Evolutionary conservation across 2,329 filamentous ascomycete genomes (phyloP), one percentile per base, ranked within the genome.

Genomic region (Alternaria sp.): DNA sequence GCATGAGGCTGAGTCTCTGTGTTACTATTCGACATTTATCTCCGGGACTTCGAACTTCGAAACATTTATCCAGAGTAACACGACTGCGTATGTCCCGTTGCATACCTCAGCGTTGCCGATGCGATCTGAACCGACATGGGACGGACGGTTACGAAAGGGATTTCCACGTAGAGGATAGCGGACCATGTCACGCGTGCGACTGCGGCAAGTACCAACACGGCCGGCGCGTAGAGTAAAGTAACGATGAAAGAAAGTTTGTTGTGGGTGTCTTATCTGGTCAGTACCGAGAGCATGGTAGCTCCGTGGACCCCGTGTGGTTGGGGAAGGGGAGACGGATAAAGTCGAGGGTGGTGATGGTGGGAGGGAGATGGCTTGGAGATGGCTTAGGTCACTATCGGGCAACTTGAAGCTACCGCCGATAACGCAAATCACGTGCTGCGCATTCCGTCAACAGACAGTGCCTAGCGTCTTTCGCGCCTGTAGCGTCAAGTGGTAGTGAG

Each of bases 391-490:
- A 55, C 45, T 62, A 60, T 60, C 61, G 52, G 61, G 13, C 56
- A 26, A 47, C n/a, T n/a, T n/a, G n/a, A n/a, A n/a, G n/a, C n/a
- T n/a, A n/a, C n/a, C n/a, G n/a, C n/a, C n/a, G n/a, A n/a, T n/a
- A n/a, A n/a, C n/a, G n/a, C n/a, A n/a, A n/a, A n/a, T n/a, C n/a
- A n/a, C n/a, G n/a, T n/a, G n/a, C n/a, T n/a, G 44, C 28, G 36
- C 47, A 61, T 67, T 62, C 66, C 67, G 68, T 71, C 71, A 72
- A 62, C 59, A 65, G 30, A 32, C 30, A 32, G 63, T 59, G 55
- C 61, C 68, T 69, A 67, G 70, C 70, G 61, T 61, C 60, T 62
- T 60, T 62, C 50, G 57, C 61, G 61, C 61, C 15, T 63, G 62
- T 56, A 56, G 52, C 36, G 52, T 61, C 53, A 28, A 46, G 32